These are phyloP conservation scores for Diaporthe capsici DNA, from an alignment of 2,329 filamentous ascomycete genomes.

Conservation along the genomic window DNA sequence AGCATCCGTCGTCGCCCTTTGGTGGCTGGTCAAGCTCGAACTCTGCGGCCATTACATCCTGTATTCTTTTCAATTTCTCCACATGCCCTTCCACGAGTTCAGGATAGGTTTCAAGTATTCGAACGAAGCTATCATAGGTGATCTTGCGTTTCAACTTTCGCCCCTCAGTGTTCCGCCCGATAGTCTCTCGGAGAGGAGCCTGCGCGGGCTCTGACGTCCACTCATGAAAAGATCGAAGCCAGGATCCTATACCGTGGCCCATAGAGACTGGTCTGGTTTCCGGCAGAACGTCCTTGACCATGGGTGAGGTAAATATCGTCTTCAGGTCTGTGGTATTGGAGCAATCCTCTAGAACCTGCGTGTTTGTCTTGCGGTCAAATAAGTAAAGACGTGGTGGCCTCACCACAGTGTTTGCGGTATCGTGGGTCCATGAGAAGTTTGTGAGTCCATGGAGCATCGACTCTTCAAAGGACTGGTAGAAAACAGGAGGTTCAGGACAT, in stretches of 20 bases:
- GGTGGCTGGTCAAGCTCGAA: conserved; percentile 43
- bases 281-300: conserved; percentile 39
- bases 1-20: conserved; percentile 31
- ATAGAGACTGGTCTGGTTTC: conserved; percentile 46
- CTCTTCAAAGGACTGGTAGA: conserved; percentile 48
- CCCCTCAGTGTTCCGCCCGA: conserved; percentile 52
- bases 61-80: conserved; percentile 49
- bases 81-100: conserved; percentile 47
- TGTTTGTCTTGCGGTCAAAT: conserved; percentile 51
- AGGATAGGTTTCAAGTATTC: conserved; percentile 51
- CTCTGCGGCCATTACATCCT: conserved; percentile 47
- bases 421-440: conserved; percentile 40
- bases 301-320: conserved; percentile 47
- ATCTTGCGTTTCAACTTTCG: conserved; percentile 54
- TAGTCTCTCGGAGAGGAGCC: conserved; percentile 38
- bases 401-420: conserved; percentile 43
- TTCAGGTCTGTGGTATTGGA: conserved; percentile 52
- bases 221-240: conserved; percentile 54
- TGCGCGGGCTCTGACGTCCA: conserved; percentile 49
- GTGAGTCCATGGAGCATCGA: conserved; percentile 48
- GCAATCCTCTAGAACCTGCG: conserved; percentile 55
- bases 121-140: conserved; percentile 54
- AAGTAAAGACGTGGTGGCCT: conserved; percentile 52
- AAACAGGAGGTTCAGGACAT: background rate
- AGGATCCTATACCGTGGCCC: conserved; percentile 49